Base-by-base conservation (phyloP, 306 rosid genomes). In the Gastrolobium bilobum region DNA sequence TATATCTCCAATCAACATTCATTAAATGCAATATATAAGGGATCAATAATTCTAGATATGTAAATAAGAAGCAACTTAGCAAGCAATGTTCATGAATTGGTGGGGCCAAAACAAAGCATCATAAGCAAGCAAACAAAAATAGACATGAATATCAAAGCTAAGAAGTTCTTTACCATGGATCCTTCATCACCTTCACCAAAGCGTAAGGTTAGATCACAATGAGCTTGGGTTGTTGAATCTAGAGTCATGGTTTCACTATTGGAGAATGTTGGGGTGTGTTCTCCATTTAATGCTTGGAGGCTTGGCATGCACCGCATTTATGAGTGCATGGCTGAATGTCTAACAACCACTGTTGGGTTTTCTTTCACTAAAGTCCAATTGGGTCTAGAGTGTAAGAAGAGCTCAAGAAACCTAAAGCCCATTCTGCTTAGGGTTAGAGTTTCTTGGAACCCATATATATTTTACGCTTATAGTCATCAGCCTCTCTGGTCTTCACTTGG, bases 161-260 rank as follows among this genome's bases (percentile, higher is more conserved):
- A 58, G 30, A 2, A 51, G 51, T 77, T 76, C 50, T 56, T 83
- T 87, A 95, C 99, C 99, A 95, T 93, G 89, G 98, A 95, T 80
- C 93, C 99, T 82, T 95, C 99, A 63, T 93, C 98, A 56, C 98
- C 99, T 86, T 95, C 98, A 9, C 99, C 99, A 53, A 95, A 95
- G 64, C 98, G 88, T 81, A 95, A 89, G 79, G 99, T 98, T 50
- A 95, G 84, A 85, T 95, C 98, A 86, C 98, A 95, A 73, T 93
- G 93, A 65, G 98, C 98, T 88, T 93, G 99, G 34, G 98, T 95
- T 0, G 99, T 92, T 68, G 99, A 95, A 83, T 95, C 99, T 42
- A 95, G 94, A 10, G 98, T 92, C 98, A 95, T 95, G 7, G 99
- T 96, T 68, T 95, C 98, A 71, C 96, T 96, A 71, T 90, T 93